phyloP scores from a whole-genome alignment of 2,329 filamentous ascomycete species.

The Lachnellula hyalina region DNA sequence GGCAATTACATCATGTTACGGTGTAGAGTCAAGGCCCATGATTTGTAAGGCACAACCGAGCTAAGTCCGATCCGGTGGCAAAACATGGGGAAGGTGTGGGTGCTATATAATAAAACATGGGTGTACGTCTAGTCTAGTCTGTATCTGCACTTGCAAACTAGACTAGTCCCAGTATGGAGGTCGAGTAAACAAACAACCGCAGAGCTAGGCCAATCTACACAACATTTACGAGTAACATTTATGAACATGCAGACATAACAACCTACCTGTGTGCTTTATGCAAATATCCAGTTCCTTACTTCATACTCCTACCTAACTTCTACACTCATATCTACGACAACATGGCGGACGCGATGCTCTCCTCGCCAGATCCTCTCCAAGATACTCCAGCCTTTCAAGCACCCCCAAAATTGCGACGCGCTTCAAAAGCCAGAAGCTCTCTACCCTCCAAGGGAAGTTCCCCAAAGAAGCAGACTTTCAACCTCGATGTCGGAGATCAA shows the following conservation, averaged over 20 bases:
- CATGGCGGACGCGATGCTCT: slow-evolving; percentile 23
- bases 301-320: background rate
- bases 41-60: too few relatives aligned
- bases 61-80: too few relatives aligned
- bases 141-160: too few relatives aligned
- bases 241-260: background rate
- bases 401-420: slow-evolving; percentile 24
- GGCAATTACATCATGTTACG: background rate
- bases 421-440: slow-evolving; percentile 18
- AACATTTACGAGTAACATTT: background rate
- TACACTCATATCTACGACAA: slow-evolving; percentile 5
- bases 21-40: too few relatives aligned
- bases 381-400: slow-evolving; percentile 24
- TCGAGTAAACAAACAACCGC: background rate
- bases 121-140: background rate
- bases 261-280: background rate
- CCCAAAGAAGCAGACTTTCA: slow-evolving; percentile 32
- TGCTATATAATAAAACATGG: too few relatives aligned
- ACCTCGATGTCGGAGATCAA: slow-evolving; percentile 31
- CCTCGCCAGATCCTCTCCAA: slow-evolving; percentile 33
- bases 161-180: background rate
- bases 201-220: background rate
- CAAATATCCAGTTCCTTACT: slow-evolving; percentile 2
- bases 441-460: slow-evolving; percentile 26
- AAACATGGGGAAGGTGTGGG: too few relatives aligned